Conservation (phyloP, 208 protist species). For the Tetramitus jugosus region DNA sequence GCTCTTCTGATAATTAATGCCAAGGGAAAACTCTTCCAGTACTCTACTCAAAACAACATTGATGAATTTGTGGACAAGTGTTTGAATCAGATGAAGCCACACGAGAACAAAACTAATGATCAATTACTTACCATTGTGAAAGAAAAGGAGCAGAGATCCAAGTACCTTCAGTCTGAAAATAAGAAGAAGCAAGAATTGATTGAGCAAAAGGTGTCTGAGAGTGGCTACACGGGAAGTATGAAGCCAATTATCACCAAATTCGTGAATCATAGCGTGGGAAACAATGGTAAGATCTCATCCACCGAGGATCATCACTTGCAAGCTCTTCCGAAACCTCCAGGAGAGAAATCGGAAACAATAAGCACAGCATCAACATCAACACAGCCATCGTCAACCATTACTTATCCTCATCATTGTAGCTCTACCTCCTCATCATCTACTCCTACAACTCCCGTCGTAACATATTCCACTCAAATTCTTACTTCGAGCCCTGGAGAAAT, state of each 20-base stretch:
- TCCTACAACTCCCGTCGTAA: too few relatives aligned
- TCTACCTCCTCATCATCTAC: too few relatives aligned
- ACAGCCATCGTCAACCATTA: constrained; percentile 4
- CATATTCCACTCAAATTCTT: too few relatives aligned
- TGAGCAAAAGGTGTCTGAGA: too few relatives aligned
- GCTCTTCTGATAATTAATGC: constrained; percentile 52
- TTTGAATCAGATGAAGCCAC: background rate
- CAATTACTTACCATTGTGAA: background rate
- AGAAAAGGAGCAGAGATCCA: too few relatives aligned
- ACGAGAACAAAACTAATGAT: constrained; percentile 6
- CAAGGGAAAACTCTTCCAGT: constrained; percentile 47
- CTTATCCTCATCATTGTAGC: too few relatives aligned
- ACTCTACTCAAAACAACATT: constrained; percentile 40
- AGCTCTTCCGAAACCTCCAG: background rate
- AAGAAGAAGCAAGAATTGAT: too few relatives aligned
- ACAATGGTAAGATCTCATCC: background rate
- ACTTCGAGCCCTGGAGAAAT: too few relatives aligned
- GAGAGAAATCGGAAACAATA: background rate
- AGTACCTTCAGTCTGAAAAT: too few relatives aligned
- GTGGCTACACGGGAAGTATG: too few relatives aligned
- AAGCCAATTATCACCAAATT: constrained; percentile 22
- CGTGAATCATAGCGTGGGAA: background rate
- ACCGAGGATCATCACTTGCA: background rate
- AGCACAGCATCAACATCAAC: constrained; percentile 18
- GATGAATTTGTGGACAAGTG: constrained; percentile 26